A percentile compares a stretch with the other conserved stretches of the same genome.
Conservation (phyloP, 208 protist genomes). For the Leishmania guyanensis region DNA sequence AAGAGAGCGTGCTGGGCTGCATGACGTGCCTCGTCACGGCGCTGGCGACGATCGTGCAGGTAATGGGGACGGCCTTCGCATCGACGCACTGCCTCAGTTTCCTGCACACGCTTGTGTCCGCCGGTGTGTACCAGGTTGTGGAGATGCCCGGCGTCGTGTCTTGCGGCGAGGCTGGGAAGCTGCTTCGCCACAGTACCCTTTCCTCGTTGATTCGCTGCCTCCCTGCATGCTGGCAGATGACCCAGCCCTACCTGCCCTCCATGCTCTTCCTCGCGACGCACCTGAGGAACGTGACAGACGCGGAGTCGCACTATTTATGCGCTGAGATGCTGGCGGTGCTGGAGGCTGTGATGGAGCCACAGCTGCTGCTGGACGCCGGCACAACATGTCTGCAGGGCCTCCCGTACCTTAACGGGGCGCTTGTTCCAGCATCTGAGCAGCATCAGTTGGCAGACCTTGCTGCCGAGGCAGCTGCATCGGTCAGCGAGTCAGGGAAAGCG, state of each 20-base stretch:
- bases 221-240: constrained; percentile 85
- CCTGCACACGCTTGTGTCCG: constrained; percentile 51
- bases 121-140: constrained; percentile 54
- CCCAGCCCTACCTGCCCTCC: constrained; percentile 74
- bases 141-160: constrained; percentile 51
- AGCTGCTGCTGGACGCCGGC: constrained; percentile 76
- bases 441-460: constrained; percentile 27
- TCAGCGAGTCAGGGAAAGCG: constrained; percentile 1
- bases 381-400: constrained; percentile 69
- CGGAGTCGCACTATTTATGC: constrained; percentile 74
- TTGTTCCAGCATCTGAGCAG: constrained; percentile 35
- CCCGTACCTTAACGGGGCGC: constrained; percentile 41
- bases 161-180: constrained; percentile 49
- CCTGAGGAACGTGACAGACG: constrained; percentile 53
- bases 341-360: constrained; percentile 86
- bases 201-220: constrained; percentile 66
- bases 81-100: constrained; percentile 51
- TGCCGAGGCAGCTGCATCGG: constrained; percentile 8
- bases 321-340: constrained; percentile 80
- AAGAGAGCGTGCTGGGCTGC: constrained; percentile 34
- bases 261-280: constrained; percentile 55
- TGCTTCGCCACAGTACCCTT: constrained; percentile 72
- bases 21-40: constrained; percentile 46
- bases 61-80: constrained; percentile 75
- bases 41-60: constrained; percentile 62